Evolutionary conservation across 1,284 basidiomycete genomes (phyloP).

Genomic region (Trichosporon ovoides): DNA sequence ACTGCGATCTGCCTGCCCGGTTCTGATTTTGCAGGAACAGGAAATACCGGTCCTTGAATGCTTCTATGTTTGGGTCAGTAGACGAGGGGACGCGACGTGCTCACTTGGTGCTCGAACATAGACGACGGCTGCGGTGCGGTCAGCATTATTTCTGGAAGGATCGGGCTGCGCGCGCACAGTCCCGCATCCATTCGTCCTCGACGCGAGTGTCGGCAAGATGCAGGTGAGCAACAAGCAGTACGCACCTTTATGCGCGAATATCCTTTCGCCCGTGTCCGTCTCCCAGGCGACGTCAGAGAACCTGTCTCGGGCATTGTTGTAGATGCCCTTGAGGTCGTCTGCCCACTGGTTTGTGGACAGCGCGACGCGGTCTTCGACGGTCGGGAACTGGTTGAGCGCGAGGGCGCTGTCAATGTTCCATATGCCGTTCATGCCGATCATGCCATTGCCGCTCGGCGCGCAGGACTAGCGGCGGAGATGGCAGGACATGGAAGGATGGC

Average conservation of each 20-base stretch:
- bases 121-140: conserved; percentile 64
- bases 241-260: conserved; percentile 47
- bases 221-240: too few species aligned
- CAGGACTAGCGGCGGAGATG: conserved; percentile 1
- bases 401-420: conserved; percentile 6
- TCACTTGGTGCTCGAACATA: conserved; percentile 77
- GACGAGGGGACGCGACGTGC: not conserved
- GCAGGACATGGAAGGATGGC: not conserved
- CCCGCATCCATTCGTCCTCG: too few species aligned
- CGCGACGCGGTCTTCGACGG: conserved; percentile 31
- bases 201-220: too few species aligned
- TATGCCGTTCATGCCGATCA: conserved; percentile 5
- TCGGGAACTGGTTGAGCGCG: conserved; percentile 16
- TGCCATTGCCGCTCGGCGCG: conserved; percentile 6
- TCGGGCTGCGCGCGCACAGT: conserved; percentile 1
- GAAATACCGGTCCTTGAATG: conserved; percentile 78
- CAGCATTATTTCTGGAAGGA: not conserved
- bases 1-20: not conserved
- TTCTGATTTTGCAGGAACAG: conserved; percentile 8
- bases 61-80: conserved; percentile 35
- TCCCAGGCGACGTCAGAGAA: conserved; percentile 92
- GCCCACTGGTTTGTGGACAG: conserved; percentile 59
- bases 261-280: conserved; percentile 53
- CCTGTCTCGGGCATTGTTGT: conserved; percentile 70
- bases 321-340: conserved; percentile 66